Evolutionary conservation across 2,329 filamentous ascomycete species (phyloP).

Genomic region (Arachnopeziza araneosa): DNA sequence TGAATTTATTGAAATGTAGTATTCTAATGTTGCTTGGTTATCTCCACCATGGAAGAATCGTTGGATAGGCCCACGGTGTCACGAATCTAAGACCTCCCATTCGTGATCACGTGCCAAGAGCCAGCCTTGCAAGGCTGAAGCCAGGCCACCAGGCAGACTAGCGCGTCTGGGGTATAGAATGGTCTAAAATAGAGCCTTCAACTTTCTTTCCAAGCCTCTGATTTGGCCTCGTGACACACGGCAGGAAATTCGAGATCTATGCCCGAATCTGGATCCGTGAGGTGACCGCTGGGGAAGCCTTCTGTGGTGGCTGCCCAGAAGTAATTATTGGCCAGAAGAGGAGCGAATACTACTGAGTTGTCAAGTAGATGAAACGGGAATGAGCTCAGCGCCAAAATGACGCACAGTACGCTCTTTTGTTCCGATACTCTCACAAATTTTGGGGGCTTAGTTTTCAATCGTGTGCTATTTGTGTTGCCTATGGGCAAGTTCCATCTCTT

Average conservation of each 20-base stretch:
- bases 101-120: no score
- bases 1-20: not conserved
- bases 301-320: no score
- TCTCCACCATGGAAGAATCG: not conserved
- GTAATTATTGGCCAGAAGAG: not conserved
- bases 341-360: not conserved
- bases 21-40: not conserved
- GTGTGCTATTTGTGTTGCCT: not conserved
- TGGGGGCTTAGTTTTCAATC: not conserved
- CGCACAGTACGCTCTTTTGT: not conserved
- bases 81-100: no score
- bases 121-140: no score
- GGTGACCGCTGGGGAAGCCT: not conserved
- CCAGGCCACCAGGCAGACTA: no score
- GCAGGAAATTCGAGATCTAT: not conserved
- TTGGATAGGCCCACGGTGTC: not conserved
- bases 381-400: not conserved
- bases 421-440: not conserved
- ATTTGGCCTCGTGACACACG: no score
- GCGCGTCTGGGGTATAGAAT: no score
- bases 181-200: no score
- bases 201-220: no score
- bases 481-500: not conserved
- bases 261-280: not conserved
- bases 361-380: not conserved